phyloP scores from a whole-genome alignment of 2,329 filamentous ascomycete genomes.

The Fusarium secorum region DNA sequence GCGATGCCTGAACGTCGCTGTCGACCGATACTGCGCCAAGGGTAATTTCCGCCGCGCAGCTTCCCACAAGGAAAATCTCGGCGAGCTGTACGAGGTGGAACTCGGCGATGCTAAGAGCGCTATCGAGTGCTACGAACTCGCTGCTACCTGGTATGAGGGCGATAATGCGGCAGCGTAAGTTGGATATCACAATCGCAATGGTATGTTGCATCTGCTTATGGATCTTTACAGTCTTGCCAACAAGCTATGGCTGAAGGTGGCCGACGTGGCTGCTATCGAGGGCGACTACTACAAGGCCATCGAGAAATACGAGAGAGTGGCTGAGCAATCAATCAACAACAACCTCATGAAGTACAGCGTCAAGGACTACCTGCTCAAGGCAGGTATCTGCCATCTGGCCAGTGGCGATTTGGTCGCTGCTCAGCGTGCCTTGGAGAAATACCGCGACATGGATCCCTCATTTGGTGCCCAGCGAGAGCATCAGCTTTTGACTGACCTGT shows the following conservation, averaged over 20 bases:
- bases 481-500: conserved; percentile 80
- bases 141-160: conserved; percentile 87
- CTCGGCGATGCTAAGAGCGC: conserved; percentile 80
- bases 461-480: conserved; percentile 83
- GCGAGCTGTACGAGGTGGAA: conserved; percentile 84
- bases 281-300: conserved; percentile 86
- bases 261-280: conserved; percentile 83
- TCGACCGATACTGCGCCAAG: conserved; percentile 85
- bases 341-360: conserved; percentile 94
- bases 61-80: conserved; percentile 87
- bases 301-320: conserved; percentile 83
- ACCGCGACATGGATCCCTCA: conserved; percentile 78
- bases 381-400: conserved; percentile 86
- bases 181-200: no score
- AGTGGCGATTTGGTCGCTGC: conserved; percentile 77
- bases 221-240: conserved; percentile 75
- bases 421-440: conserved; percentile 81
- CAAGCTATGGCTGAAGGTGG: conserved; percentile 92
- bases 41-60: conserved; percentile 93
- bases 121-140: conserved; percentile 82
- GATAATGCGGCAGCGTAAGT: conserved; percentile 84
- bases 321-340: conserved; percentile 79
- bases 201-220: neutral
- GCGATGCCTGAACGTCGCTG: conserved; percentile 78
- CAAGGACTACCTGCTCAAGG: conserved; percentile 95